A percentile compares a stretch with the other conserved stretches of the same genome.
These are phyloP conservation scores for Phascolomyces articulosus DNA, from an alignment of 371 early-diverging fungal species.

Conservation along the genomic window DNA sequence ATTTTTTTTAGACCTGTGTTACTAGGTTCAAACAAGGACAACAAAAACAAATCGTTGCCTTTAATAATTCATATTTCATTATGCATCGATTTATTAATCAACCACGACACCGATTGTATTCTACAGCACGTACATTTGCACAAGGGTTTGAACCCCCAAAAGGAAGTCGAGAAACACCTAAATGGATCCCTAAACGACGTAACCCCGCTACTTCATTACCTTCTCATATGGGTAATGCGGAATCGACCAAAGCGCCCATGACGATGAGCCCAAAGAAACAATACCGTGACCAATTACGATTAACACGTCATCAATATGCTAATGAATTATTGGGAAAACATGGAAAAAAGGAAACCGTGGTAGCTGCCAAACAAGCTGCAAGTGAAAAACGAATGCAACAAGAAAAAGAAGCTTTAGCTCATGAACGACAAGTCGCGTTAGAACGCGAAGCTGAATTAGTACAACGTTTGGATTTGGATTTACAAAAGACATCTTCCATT, in stretches of 20 bases:
- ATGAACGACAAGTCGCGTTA: slow-evolving; percentile 24
- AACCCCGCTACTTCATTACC: slow-evolving; percentile 34
- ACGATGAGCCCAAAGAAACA: slow-evolving; percentile 32
- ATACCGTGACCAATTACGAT: slow-evolving; percentile 39
- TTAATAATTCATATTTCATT: too few species aligned
- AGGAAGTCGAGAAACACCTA: slow-evolving; percentile 35
- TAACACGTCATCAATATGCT: slow-evolving; percentile 42
- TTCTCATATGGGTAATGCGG: slow-evolving; percentile 32
- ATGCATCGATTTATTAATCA: slow-evolving; percentile 6
- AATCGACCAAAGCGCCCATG: background rate
- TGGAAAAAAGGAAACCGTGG: slow-evolving; percentile 30
- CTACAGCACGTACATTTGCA: slow-evolving; percentile 25
- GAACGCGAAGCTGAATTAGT: slow-evolving; percentile 34
- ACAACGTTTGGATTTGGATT: slow-evolving; percentile 24
- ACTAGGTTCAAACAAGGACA: background rate
- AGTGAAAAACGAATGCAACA: slow-evolving; percentile 18
- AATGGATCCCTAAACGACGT: slow-evolving; percentile 26
- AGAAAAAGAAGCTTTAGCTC: slow-evolving; percentile 14
- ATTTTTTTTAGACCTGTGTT: too few species aligned
- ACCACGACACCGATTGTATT: background rate
- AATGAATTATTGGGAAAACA: slow-evolving; percentile 46
- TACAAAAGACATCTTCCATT: background rate
- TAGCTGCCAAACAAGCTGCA: slow-evolving; percentile 28
- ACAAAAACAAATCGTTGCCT: background rate
- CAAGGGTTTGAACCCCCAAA: slow-evolving; percentile 47